Conservation (phyloP, 208 protist genomes). For the Trypanosomatidae sp. region DNA sequence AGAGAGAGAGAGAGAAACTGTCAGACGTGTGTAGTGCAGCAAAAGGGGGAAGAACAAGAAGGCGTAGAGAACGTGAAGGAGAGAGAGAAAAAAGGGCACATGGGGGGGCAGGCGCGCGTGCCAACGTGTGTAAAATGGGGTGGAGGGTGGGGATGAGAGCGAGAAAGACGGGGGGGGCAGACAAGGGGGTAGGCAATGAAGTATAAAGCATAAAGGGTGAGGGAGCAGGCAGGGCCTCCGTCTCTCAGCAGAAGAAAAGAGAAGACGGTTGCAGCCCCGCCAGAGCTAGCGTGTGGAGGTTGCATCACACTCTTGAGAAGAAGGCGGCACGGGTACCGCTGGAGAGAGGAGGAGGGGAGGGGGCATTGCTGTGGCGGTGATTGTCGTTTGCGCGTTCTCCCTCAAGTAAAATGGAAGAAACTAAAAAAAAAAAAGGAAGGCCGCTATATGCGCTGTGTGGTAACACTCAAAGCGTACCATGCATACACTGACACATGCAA, state of each 20-base stretch:
- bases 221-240: neutral
- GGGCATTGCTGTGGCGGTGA: neutral
- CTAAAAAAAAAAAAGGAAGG: constrained; percentile 8
- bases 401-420: neutral
- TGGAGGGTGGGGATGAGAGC: neutral
- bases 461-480: neutral
- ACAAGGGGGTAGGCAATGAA: neutral
- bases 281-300: neutral
- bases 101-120: neutral
- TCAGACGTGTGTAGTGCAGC: neutral
- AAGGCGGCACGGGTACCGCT: neutral
- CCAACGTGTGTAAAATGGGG: too few species aligned
- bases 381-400: neutral
- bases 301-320: neutral
- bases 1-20: neutral
- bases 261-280: neutral
- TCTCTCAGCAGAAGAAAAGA: neutral
- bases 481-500: neutral
- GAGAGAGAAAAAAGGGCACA: neutral
- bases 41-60: neutral
- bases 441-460: neutral
- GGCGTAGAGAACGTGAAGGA: neutral
- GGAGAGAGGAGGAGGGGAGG: too few species aligned
- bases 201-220: neutral
- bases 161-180: neutral